Conservation (phyloP, 1,284 basidiomycete genomes). For the Malassezia yamatoensis region DNA sequence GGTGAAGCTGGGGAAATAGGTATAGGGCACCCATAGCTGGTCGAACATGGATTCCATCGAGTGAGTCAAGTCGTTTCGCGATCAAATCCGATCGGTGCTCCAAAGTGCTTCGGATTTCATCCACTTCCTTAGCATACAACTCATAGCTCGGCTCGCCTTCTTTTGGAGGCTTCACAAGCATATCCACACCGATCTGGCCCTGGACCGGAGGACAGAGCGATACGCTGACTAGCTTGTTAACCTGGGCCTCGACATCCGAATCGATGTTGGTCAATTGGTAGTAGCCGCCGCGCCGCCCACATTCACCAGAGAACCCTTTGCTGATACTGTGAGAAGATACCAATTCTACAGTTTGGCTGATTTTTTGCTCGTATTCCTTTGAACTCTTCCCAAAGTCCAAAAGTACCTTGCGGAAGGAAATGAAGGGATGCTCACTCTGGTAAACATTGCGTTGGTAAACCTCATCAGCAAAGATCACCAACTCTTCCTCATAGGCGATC, state of each 20-base stretch:
- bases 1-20: conserved; percentile 65
- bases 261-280: conserved; percentile 44
- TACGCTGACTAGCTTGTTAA: conserved; percentile 44
- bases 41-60: conserved; percentile 31
- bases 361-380: conserved; percentile 23
- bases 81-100: conserved; percentile 29
- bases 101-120: conserved; percentile 32
- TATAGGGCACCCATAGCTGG: conserved; percentile 70
- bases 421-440: conserved; percentile 36
- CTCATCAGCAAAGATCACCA: conserved; percentile 45
- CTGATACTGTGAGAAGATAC: conserved; percentile 44
- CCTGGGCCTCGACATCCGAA: conserved; percentile 36
- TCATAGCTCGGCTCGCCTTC: conserved; percentile 34
- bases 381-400: conserved; percentile 26
- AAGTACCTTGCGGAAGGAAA: conserved; percentile 45
- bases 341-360: conserved; percentile 37
- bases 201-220: conserved; percentile 41
- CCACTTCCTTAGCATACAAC: conserved; percentile 29
- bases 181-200: conserved; percentile 45
- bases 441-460: conserved; percentile 47
- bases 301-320: conserved; percentile 44
- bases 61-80: conserved; percentile 28
- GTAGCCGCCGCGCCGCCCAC: conserved; percentile 44
- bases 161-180: conserved; percentile 38
- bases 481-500: conserved; percentile 35